A percentile compares a stretch with the other conserved stretches of the same genome.
Evolutionary conservation across 192 early-diverging fungal species (phyloP).

Genomic region (Umbelopsis sp.): DNA sequence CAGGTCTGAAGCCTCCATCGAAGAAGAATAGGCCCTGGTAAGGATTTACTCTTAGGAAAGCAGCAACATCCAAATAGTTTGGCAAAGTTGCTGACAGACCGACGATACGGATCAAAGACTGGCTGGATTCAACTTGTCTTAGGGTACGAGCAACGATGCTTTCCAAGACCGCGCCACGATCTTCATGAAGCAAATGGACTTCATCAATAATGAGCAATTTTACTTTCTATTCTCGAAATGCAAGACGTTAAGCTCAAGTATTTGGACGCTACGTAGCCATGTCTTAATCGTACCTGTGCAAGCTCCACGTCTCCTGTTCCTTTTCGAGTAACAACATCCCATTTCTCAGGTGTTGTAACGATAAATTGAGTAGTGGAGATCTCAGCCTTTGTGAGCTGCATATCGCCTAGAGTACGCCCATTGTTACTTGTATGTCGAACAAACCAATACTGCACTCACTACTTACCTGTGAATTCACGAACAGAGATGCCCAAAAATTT

Average conservation of each 20-base stretch:
- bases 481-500: slow-evolving; percentile 82
- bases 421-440: too few species aligned
- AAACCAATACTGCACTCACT: rapidly evolving
- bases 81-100: slow-evolving; percentile 94
- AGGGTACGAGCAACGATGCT: slow-evolving; percentile 87
- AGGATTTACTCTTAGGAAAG: slow-evolving; percentile 87
- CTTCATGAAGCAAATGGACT: slow-evolving; percentile 96
- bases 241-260: too few species aligned
- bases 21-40: slow-evolving; percentile 89
- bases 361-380: slow-evolving; percentile 96
- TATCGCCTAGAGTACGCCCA: slow-evolving; percentile 62
- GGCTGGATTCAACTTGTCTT: slow-evolving; percentile 86
- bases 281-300: slow-evolving; percentile 61
- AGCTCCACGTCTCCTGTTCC: slow-evolving; percentile 96
- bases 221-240: slow-evolving; percentile 56
- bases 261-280: neutral
- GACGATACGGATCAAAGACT: slow-evolving; percentile 87
- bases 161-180: slow-evolving; percentile 96
- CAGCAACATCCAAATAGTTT: slow-evolving; percentile 94
- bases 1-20: slow-evolving; percentile 90
- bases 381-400: slow-evolving; percentile 95
- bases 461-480: slow-evolving; percentile 88
- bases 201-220: slow-evolving; percentile 95
- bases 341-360: slow-evolving; percentile 98
- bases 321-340: slow-evolving; percentile 98